Base-by-base conservation (phyloP, 2,329 filamentous ascomycete genomes). In the Claviceps sp. region DNA sequence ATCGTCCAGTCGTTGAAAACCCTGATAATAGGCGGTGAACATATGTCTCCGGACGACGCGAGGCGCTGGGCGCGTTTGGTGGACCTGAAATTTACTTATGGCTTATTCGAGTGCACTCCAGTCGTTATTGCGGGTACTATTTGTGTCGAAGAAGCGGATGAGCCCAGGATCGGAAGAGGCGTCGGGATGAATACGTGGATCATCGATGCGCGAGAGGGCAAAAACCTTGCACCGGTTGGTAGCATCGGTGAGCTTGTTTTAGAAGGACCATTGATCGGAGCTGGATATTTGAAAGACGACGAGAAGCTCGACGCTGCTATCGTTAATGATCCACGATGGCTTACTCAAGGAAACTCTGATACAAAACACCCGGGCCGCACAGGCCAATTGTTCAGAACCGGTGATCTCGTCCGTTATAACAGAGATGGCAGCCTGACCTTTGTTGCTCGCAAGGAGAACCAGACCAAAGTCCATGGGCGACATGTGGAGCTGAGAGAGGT, bases 401-500 rank as follows among this genome's bases (percentile, higher is more conserved):
- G 58, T 3, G 59, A 60, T 43, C 52, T 60, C 2, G 47, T 57
- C 40, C 38, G 49, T 54, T 65, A 67, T 43, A 57, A 65, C 45
- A 44, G 51, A 0, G 64, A 72, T 54, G 68, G 69, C 17, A 56
- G 55, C 9, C 58, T 75, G 22, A 55, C 62, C 1, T 73, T 68
- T 50, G 57, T 75, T 49, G 74, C 75, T 47, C 66, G 77, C 42
- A 76, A 75, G 56, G 77, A 80, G 57, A 68, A 67, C 1, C 77
- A 80, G 59, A 69, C 80, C 47, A 81, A 80, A 59, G 60, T 80
- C 16, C 68, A 71, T 29, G 80, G 80, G 44, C 78, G 71, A 51
- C 62, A 76, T 49, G 66, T 77, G 50, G 80, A 75, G 62, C 64
- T 75, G 11, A 55, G 48, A 17, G 58, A 57, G 16, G 49, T 59